A percentile compares a stretch with the other conserved stretches of the same genome.
phyloP scores from a whole-genome alignment of 139 green algal genomes.

The Asterochloris erici region DNA sequence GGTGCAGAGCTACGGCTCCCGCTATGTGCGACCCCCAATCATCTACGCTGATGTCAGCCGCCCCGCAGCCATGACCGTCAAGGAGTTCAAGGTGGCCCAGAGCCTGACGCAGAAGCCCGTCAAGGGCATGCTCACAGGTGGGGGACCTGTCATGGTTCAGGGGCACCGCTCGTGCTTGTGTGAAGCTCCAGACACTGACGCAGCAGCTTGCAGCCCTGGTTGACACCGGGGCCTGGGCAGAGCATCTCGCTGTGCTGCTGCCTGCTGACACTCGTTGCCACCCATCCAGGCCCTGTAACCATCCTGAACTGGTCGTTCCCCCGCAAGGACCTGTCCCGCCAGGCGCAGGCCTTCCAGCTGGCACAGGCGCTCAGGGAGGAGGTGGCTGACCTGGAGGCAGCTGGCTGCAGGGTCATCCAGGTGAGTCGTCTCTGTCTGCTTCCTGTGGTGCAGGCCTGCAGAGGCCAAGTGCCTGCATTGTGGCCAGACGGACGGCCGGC shows the following conservation, averaged over 20 bases:
- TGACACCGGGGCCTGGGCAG: not conserved
- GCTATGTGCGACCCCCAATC: slow-evolving; percentile 86
- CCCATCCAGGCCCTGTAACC: slow-evolving; percentile 71
- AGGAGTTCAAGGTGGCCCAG: slow-evolving; percentile 77
- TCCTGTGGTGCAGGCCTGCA: not conserved
- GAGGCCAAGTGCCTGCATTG: not conserved
- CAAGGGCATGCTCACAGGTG: slow-evolving; percentile 91
- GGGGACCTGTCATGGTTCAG: not conserved
- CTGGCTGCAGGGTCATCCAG: slow-evolving; percentile 82
- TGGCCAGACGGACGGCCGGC: too few relatives aligned
- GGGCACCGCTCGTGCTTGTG: too few relatives aligned
- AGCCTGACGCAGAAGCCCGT: slow-evolving; percentile 69
- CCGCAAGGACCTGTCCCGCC: slow-evolving; percentile 73
- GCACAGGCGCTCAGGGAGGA: slow-evolving; percentile 77
- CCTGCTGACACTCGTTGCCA: not conserved
- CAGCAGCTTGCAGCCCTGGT: not conserved
- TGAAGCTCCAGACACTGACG: not conserved
- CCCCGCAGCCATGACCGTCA: slow-evolving; percentile 69
- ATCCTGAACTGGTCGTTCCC: slow-evolving; percentile 94
- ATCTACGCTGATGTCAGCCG: slow-evolving; percentile 73
- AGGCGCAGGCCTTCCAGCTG: slow-evolving; percentile 71
- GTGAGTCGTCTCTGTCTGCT: slow-evolving; percentile 13
- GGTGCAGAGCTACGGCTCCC: slow-evolving; percentile 80
- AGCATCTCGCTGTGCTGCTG: not conserved
- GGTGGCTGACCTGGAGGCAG: slow-evolving; percentile 76